These are phyloP conservation scores for Hypholoma sublateritium DNA, from an alignment of 768 basidiomycete species.

Conservation along the genomic window DNA sequence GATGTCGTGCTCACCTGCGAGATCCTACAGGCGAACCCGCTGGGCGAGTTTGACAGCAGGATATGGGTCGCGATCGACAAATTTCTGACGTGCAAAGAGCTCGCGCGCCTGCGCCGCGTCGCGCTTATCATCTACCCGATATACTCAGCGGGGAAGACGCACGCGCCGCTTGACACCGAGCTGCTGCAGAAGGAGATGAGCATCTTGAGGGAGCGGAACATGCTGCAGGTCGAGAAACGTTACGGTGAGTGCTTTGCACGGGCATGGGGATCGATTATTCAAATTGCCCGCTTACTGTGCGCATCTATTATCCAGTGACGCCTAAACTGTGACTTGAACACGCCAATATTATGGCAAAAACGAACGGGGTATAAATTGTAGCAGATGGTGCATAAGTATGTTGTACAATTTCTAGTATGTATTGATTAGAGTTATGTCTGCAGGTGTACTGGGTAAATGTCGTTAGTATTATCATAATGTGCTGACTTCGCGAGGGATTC, in stretches of 20 bases:
- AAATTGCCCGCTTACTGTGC: no score
- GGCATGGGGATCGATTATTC: neutral
- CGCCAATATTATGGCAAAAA: no score
- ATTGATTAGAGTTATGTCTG: no score
- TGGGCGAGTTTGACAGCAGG: conserved; percentile 4
- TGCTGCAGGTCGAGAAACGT: conserved; percentile 1
- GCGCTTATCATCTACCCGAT: conserved; percentile 4
- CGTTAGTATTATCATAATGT: no score
- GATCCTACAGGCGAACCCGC: conserved; percentile 1
- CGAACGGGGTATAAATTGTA: no score
- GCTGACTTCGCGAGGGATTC: no score
- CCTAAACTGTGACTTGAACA: neutral
- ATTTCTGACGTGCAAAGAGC: conserved; percentile 1
- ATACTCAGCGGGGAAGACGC: neutral
- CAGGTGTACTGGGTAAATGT: no score
- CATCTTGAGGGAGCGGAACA: conserved; percentile 1
- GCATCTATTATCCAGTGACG: neutral
- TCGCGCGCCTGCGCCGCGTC: conserved; percentile 1
- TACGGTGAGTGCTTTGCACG: neutral
- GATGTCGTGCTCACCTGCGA: conserved; percentile 6
- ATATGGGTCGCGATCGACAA: conserved; percentile 7
- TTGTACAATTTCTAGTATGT: no score
- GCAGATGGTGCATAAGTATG: no score
- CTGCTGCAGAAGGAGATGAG: conserved; percentile 1
- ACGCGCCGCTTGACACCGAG: neutral